Base-by-base conservation (phyloP, 2,329 filamentous ascomycete species). In the Pestalotiopsis sp. region DNA sequence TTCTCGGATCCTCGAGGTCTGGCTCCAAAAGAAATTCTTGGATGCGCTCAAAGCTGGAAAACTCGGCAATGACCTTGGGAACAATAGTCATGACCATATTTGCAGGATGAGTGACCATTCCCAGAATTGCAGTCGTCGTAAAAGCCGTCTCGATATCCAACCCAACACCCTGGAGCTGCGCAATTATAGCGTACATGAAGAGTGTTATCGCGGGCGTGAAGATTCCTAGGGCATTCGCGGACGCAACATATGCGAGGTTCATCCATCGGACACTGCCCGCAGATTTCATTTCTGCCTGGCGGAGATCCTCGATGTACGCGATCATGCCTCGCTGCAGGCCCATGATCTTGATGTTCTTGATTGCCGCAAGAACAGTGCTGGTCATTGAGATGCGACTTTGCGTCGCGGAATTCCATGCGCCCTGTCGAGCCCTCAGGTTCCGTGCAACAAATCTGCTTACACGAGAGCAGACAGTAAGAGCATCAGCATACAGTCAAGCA, bases 81-180 rank as follows among this genome's bases (percentile, higher is more conserved):
- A 82, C 67, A 23, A 81, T 77, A 0, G 81, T 82, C 81, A 82
- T 82, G 23, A 83, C 72, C 80, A 83, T 83, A 64, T 83, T 83
- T 5, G 82, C 81, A 0, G 82, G 81, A 25, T 82, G 79, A 1
- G 80, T 83, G 0, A 83, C 75, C 73, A 83, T 76, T 7, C 72
- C 70, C 7, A 83, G 67, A 20, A 82, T 74, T 0, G 81, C 81
- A 13, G 80, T 74, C 0, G 81, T 80, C 0, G 82, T 81, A 64
- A 83, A 84, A 0, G 81, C 81, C 0, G 80, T 82, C 64, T 78
- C 76, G 0, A 76, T 73, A 13, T 82, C 75, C 4, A 83, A 69
- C 1, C 52, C 12, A 0, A 49, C 67, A 3, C 76, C 76, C 0
- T 69, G 66, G 0, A 68, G 12, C 2, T 56, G 69, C 4, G 77